Evolutionary conservation across 2,329 filamentous ascomycete species (phyloP).

Genomic region (Dothistroma pini): DNA sequence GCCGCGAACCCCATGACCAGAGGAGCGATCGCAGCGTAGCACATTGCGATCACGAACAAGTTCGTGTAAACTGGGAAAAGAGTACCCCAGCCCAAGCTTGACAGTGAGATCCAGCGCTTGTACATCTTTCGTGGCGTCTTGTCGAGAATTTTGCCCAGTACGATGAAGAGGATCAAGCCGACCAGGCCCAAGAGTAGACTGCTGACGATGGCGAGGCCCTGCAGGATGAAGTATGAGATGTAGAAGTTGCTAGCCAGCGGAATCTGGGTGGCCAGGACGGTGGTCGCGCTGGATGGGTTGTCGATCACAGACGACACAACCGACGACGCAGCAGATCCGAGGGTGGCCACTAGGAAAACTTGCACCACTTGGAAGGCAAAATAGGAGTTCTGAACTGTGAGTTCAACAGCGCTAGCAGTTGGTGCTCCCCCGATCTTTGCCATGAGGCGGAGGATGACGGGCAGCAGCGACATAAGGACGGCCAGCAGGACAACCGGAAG

Average conservation of each 20-base stretch:
- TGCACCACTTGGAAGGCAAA: slow-evolving; percentile 89
- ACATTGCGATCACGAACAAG: slow-evolving; percentile 69
- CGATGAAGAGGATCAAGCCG: slow-evolving; percentile 68
- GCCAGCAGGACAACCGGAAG: slow-evolving; percentile 75
- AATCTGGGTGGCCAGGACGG: slow-evolving; percentile 43
- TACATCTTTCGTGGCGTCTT: slow-evolving; percentile 78
- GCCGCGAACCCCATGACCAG: slow-evolving; percentile 79
- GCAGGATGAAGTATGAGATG: slow-evolving; percentile 89
- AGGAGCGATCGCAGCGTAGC: slow-evolving; percentile 82
- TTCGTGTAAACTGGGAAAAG: slow-evolving; percentile 78
- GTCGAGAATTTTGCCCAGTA: slow-evolving; percentile 71
- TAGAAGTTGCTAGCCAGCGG: slow-evolving; percentile 91
- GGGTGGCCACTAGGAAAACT: slow-evolving; percentile 82
- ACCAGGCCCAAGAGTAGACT: slow-evolving; percentile 69
- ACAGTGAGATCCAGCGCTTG: slow-evolving; percentile 68
- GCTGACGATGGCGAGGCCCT: slow-evolving; percentile 76
- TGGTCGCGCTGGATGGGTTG: slow-evolving; percentile 43
- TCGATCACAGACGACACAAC: slow-evolving; percentile 57
- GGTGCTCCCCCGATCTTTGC: slow-evolving; percentile 78
- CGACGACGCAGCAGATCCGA: slow-evolving; percentile 75
- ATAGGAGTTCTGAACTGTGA: slow-evolving; percentile 87
- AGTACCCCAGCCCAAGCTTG: slow-evolving; percentile 77
- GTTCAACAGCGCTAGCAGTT: slow-evolving; percentile 72
- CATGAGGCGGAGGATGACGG: slow-evolving; percentile 74
- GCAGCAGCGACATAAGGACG: slow-evolving; percentile 81